A percentile compares a stretch with the other conserved stretches of the same genome.
These are phyloP conservation scores for Curvularia verruculosa DNA, from an alignment of 2,329 filamentous ascomycete species.

Conservation along the genomic window DNA sequence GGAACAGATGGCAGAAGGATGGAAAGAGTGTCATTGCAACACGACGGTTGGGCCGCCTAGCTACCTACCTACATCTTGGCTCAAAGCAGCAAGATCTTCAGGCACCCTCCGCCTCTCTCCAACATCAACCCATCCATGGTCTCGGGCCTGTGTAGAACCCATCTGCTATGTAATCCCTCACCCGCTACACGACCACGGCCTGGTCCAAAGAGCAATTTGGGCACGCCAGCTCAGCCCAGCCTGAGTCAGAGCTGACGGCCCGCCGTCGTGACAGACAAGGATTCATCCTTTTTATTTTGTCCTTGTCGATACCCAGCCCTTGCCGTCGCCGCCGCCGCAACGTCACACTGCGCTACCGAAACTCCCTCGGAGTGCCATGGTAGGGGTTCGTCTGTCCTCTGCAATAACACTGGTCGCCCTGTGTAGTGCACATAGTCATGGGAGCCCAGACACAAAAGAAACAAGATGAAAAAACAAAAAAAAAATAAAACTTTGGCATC, in stretches of 20 bases:
- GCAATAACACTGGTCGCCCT: background rate
- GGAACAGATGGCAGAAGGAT: constrained; percentile 15
- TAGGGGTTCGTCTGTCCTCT: background rate
- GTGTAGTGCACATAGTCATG: background rate
- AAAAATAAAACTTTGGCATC: background rate
- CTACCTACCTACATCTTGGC: constrained; percentile 14
- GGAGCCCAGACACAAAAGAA: constrained; percentile 2
- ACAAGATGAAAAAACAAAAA: background rate
- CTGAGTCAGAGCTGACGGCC: constrained; percentile 8
- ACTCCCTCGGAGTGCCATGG: background rate
- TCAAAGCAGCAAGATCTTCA: constrained; percentile 24
- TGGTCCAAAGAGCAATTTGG: background rate
- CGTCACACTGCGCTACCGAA: constrained; percentile 7
- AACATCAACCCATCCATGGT: constrained; percentile 3
- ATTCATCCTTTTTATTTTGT: background rate
- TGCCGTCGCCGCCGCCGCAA: constrained; percentile 3
- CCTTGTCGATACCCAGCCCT: constrained; percentile 6
- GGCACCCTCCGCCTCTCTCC: constrained; percentile 12
- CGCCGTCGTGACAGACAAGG: constrained; percentile 4
- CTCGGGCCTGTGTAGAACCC: background rate
- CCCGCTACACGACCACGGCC: background rate
- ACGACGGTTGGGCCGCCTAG: constrained; percentile 15
- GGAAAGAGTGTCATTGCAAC: constrained; percentile 11
- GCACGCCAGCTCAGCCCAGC: constrained; percentile 9
- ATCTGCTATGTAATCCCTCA: too few species aligned